Percentiles rank a stretch among this genome's conserved stretches.
These are phyloP conservation scores for Inga laurina DNA, from an alignment of 306 rosid genomes.

Conservation along the genomic window DNA sequence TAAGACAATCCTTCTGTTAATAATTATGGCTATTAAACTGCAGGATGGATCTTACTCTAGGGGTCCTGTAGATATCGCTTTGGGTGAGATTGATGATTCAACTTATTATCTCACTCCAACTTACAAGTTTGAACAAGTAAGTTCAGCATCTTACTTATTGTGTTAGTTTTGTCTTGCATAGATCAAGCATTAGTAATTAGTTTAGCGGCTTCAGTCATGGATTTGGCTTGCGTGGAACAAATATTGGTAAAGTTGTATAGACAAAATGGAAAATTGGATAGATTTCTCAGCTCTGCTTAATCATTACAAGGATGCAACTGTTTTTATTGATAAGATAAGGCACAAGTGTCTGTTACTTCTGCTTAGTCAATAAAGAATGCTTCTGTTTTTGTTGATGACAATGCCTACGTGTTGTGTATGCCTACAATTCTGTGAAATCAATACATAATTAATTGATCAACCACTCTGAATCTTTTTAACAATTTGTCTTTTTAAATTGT, in stretches of 20 bases:
- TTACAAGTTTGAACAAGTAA: conserved; percentile 93
- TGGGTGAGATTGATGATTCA: conserved; percentile 61
- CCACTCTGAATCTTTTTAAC: background rate
- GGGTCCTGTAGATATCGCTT: conserved; percentile 79
- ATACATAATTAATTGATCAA: background rate
- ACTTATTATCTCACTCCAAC: conserved; percentile 71
- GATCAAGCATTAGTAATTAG: conserved; percentile 10
- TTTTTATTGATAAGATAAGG: background rate
- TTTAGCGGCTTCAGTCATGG: background rate
- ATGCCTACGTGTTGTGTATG: background rate
- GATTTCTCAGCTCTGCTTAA: background rate
- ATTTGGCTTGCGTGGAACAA: background rate
- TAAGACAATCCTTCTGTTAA: background rate
- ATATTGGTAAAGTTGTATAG: conserved; percentile 1
- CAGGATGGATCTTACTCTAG: conserved; percentile 98
- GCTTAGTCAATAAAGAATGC: background rate
- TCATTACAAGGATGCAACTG: background rate
- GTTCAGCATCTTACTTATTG: conserved; percentile 28
- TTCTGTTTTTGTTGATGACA: background rate
- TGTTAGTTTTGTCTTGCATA: background rate
- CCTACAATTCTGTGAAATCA: background rate
- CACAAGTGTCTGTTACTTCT: background rate
- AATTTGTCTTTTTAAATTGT: background rate
- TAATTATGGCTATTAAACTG: conserved; percentile 28
- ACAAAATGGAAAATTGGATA: background rate